Evolutionary conservation across 345 rosid genomes (phyloP), one percentile per base, ranked within the genome.

Genomic region (Eucalyptus cloeziana): DNA sequence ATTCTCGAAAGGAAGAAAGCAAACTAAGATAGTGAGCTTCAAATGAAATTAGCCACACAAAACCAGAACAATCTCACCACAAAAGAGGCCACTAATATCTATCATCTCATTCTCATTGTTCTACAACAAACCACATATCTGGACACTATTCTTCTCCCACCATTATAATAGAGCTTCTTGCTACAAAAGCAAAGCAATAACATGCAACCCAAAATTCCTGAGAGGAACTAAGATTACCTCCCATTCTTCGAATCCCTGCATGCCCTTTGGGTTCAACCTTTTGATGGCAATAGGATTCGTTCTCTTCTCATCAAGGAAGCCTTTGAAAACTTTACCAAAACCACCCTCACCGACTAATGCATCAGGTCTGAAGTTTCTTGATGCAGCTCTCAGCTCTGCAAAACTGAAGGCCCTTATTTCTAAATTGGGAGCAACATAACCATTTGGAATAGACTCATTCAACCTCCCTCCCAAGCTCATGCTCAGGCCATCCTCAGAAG

Each of bases 201-300:
- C 49, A 1, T 69, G 80, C 80, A 69, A 69, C 80, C 80, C 7
- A 0, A 33, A 37, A 67, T 67, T 67, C 43, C 79, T 10, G 49
- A 45, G n/a, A 44, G 49, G 89, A 88, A 51, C 25, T 30, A 31
- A 45, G 50, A 52, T 76, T 89, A 89, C 90, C 90, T 69, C 3
- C 88, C 90, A 89, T 86, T 89, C 90, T 25, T 86, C 2, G 27
- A 89, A 86, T 62, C 90, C 90, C n/a, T 89, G 90, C 86, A 11
- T 8, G 2, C 90, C 21, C 51, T 86, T 71, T 2, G 88, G 4
- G 0, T 89, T 67, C 80, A 89, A 64, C 86, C 69, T 89, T 60
- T 89, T 89, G 60, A 89, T 50, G 67, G 88, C 90, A 12, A 89
- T 86, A 0, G 87, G 49, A 3, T 22, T 44, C 5, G 4, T 85